Base-by-base conservation (phyloP, 192 early-diverging fungal genomes). In the Coemansia sp. region DNA sequence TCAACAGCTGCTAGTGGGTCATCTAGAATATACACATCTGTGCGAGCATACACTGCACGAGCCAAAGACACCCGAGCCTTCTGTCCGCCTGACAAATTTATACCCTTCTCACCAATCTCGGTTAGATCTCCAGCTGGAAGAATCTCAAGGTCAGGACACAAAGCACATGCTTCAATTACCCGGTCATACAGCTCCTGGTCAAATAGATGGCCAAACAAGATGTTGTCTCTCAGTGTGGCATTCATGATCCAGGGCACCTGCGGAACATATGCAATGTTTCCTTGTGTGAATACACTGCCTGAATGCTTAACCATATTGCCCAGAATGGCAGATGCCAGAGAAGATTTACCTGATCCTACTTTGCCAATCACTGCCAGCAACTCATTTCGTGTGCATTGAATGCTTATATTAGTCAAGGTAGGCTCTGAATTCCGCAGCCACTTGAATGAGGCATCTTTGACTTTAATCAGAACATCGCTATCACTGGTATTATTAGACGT, bases 1-100 rank as follows among this genome's bases (percentile, higher is more conserved):
- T 84, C 85, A 2, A 86, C 82, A 19, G 89, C 87, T 27, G 87
- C 75, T 19, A 89, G 66, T 5, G 86, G 85, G 38, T 91, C 88
- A 52, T 90, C 89, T 18, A 91, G 64, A 3, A 88, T 65, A 40
- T 82, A 81, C 1, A 88, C 63, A 31, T 90, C 86, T 14, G 83
- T 81, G 11, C 83, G 61, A n/a, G 77, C 27, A 49, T 87, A 88
- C 8, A 85, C 76, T 0, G 86, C 86, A 40, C 88, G 69, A 19
- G 58, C 58, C 27, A 60, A 18, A 1, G 48, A 50, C 10, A 53
- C 49, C 3, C 49, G 59, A n/a, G 50, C 50, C 35, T 43, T 61
- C 21, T 61, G 59, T 19, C 59, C 49, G 18, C 59, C 49, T 19
- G 59, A 61, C 38, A 61, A 43, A 18, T 61, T 61, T 21, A 61